Conservation (phyloP, 1,284 basidiomycete genomes). For the Mrakiaceae sp. region DNA sequence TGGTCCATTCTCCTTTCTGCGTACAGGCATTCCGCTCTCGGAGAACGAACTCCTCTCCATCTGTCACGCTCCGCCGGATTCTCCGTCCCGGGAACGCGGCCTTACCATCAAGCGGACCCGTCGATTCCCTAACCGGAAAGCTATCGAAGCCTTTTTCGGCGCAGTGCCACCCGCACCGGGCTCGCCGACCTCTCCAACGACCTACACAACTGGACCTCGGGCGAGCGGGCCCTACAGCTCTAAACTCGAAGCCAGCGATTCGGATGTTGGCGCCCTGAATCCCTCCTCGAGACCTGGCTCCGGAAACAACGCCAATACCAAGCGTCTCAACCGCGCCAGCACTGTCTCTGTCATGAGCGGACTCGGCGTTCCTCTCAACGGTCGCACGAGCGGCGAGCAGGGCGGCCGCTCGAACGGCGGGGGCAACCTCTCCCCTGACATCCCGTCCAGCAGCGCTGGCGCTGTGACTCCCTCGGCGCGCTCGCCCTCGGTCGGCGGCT, state of each 20-base stretch:
- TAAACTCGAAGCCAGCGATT: no score
- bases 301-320: conserved; percentile 29
- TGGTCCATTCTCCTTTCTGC: conserved; percentile 16
- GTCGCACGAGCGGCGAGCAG: conserved; percentile 28
- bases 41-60: conserved; percentile 74
- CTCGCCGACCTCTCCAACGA: conserved; percentile 37
- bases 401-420: not conserved
- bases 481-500: conserved; percentile 32
- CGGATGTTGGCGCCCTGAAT: not conserved
- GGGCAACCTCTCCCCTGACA: not conserved
- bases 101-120: conserved; percentile 52
- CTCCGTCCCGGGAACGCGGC: conserved; percentile 70
- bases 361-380: conserved; percentile 62
- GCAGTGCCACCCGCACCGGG: conserved; percentile 40
- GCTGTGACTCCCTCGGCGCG: conserved; percentile 17
- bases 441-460: not conserved
- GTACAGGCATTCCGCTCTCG: conserved; percentile 55
- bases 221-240: no score
- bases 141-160: conserved; percentile 49
- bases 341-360: conserved; percentile 89
- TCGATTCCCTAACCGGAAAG: conserved; percentile 41
- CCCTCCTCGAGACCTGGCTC: not conserved
- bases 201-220: conserved; percentile 29
- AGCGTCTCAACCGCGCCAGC: conserved; percentile 79
- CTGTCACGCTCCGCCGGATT: conserved; percentile 69